Conservation (phyloP, 371 early-diverging fungal genomes). For the Apophysomyces elegans region DNA sequence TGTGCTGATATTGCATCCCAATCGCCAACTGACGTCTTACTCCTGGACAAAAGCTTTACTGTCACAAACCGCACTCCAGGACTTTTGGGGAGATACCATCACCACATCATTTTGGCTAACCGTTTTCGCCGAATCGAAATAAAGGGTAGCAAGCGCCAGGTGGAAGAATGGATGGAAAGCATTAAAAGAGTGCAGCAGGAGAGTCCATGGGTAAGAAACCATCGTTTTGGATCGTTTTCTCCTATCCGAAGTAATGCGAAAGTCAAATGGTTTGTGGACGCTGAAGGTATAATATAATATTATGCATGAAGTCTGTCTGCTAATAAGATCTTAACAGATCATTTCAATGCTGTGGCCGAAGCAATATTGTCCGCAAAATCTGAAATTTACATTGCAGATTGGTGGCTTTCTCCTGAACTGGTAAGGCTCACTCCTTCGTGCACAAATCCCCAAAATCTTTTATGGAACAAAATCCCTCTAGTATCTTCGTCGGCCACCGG, state of each 20-base stretch:
- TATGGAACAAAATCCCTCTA: constrained; percentile 16
- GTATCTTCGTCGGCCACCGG: constrained; percentile 82
- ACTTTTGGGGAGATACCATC: constrained; percentile 44
- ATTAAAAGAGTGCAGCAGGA: constrained; percentile 59
- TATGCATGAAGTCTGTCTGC: background rate
- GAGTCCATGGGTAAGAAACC: constrained; percentile 72
- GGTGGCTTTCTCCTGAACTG: constrained; percentile 53
- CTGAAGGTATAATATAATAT: constrained; percentile 43
- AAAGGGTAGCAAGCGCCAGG: constrained; percentile 64
- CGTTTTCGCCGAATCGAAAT: constrained; percentile 67
- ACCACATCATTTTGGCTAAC: constrained; percentile 62
- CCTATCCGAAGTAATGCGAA: constrained; percentile 72
- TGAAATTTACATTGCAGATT: constrained; percentile 76
- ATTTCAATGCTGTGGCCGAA: constrained; percentile 80
- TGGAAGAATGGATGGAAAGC: constrained; percentile 69
- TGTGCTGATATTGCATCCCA: constrained; percentile 51
- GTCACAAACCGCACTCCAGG: constrained; percentile 34
- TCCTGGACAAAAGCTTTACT: constrained; percentile 43
- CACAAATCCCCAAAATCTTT: background rate
- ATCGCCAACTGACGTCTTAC: constrained; percentile 52
- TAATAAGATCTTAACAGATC: constrained; percentile 47
- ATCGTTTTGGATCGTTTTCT: constrained; percentile 83
- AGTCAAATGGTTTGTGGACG: constrained; percentile 83
- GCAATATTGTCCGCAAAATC: constrained; percentile 73
- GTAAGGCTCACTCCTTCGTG: constrained; percentile 21